Evolutionary conservation across 306 rosid species (phyloP), one percentile per base, ranked within the genome.

Genomic region (Aeschynomene evenia): DNA sequence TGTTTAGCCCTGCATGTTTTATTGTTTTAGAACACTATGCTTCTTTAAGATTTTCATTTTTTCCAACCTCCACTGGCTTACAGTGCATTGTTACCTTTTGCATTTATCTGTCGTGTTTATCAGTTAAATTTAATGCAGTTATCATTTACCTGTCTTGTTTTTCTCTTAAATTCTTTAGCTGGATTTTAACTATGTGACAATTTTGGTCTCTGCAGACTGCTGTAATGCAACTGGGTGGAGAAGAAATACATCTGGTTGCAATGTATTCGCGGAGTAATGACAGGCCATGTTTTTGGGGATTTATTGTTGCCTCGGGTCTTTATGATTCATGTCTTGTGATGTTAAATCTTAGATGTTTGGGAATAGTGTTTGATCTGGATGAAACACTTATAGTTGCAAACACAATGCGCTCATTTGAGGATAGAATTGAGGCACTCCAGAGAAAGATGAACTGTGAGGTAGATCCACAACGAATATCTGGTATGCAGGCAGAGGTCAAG

Each of bases 321-420:
- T 95, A 91, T 57, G 71, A 83, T 84, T 95, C 95, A 15, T 95
- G 96, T 77, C 95, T 95, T 26, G 85, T 78, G 81, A 87, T 91
- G 99, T 76, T 95, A 74, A 91, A 95, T 81, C 97, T 91, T 66
- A 87, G 99, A 85, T 95, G 99, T 80, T 88, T 95, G 81, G 97
- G 96, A 62, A 95, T 95, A 78, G 99, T 95, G 66, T 95, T 95
- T 79, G 99, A 95, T 87, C 91, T 95, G 28, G 99, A 95, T 81
- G 99, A 95, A 80, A 95, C 99, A 15, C 99, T 95, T 51, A 78
- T 95, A 58, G 99, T 95, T 34, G 99, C 99, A 39, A 95, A 95
- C 72, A 95, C 99, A 81, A 88, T 91, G 99, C 96, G 99, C 12
- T 95, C 99, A 2, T 95, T 95, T 65, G 99, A 95, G 84, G 99